phyloP scores from a whole-genome alignment of 78 protist genomes.

The slime mould (Dictyostelium discoideum) region DNA sequence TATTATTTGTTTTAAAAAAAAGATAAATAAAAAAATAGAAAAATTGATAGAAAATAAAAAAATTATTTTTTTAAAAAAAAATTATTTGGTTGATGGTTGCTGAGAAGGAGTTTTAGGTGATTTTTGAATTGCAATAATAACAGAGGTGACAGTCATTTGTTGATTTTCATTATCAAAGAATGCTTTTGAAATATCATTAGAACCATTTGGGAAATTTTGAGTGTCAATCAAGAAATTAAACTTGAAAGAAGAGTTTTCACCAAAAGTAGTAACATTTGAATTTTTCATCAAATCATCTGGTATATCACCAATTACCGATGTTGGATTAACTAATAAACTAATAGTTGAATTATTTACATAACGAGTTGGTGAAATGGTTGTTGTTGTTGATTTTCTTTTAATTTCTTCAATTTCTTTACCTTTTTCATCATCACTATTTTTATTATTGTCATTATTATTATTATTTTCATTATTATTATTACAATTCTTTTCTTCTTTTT shows the following conservation, averaged over 20 bases:
- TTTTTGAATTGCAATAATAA: conserved; percentile 12
- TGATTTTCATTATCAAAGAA: neutral
- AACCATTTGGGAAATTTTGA: conserved; percentile 10
- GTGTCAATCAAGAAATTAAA: conserved; percentile 27
- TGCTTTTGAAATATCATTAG: neutral
- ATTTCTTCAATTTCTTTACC: neutral
- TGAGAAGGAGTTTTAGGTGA: neutral
- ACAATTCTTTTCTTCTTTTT: neutral
- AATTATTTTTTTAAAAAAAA: neutral
- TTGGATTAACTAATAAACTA: neutral
- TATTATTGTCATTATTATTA: neutral
- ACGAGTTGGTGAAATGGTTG: neutral
- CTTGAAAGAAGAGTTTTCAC: neutral
- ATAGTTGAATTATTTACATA: conserved; percentile 21
- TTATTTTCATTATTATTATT: neutral
- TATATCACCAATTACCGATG: neutral
- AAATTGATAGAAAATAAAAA: neutral
- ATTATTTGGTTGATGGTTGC: neutral
- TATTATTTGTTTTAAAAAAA: neutral
- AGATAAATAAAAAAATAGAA: neutral
- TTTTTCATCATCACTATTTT: neutral
- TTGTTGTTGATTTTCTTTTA: neutral
- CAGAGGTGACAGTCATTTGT: conserved; percentile 5
- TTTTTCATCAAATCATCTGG: neutral
- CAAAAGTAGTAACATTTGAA: neutral